These are phyloP conservation scores for Chionographis japonica DNA, from an alignment of 106 monocot genomes.

Conservation along the genomic window DNA sequence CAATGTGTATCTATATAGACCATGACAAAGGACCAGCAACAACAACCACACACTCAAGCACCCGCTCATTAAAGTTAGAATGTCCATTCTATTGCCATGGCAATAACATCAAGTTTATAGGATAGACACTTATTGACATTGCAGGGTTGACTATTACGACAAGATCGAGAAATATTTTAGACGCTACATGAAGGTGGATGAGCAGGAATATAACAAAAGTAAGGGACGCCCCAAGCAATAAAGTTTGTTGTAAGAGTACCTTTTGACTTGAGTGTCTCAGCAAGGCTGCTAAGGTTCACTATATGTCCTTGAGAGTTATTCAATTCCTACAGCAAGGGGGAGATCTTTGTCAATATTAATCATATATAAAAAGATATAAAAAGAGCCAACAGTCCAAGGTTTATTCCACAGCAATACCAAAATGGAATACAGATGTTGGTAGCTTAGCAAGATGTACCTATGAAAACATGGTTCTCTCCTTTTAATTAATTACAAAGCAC, in stretches of 20 bases:
- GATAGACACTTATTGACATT: no score
- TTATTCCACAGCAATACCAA: neutral
- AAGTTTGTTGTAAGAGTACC: conserved; percentile 28
- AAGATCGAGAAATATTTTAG: no score
- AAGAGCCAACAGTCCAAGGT: neutral
- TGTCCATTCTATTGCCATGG: no score
- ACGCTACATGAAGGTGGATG: neutral
- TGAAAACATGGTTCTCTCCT: no score
- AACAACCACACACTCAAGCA: no score
- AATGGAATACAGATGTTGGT: neutral
- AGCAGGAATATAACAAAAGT: neutral
- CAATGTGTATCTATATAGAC: neutral
- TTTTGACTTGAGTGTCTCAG: conserved; percentile 61
- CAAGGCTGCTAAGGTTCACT: conserved; percentile 37
- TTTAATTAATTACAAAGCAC: no score
- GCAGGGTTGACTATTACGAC: no score
- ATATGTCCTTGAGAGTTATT: conserved; percentile 34
- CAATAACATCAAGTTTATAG: no score
- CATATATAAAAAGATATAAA: neutral
- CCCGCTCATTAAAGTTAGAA: no score
- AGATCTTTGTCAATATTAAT: neutral
- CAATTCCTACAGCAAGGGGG: conserved; percentile 39
- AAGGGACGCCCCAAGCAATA: neutral
- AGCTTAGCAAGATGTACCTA: no score
- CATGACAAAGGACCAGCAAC: neutral